phyloP scores from a whole-genome alignment of 768 basidiomycete species.

The Leccinellum rugosiceps region DNA sequence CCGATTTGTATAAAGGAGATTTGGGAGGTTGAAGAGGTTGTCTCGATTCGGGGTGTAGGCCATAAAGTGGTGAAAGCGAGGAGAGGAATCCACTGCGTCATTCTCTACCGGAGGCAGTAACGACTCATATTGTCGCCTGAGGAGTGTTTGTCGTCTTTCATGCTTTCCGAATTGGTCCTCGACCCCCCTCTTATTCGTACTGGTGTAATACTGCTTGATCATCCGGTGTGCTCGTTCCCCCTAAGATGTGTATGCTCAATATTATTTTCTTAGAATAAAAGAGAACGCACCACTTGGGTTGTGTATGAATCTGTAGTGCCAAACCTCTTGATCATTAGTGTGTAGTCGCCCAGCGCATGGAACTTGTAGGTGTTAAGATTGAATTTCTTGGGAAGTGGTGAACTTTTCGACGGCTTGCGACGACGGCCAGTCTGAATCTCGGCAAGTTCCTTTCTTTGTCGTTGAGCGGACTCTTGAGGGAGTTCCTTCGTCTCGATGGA shows the following conservation, averaged over 20 bases:
- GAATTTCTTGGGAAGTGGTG: conserved; percentile 11
- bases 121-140: background rate
- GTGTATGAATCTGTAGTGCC: conserved; percentile 27
- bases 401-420: background rate
- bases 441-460: background rate
- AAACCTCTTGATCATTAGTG: conserved; percentile 18
- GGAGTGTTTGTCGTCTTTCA: background rate
- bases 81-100: background rate
- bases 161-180: background rate
- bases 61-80: background rate
- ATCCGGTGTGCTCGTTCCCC: background rate
- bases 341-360: conserved; percentile 36
- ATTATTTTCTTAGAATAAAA: background rate
- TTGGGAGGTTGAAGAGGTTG: background rate
- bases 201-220: background rate
- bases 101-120: background rate
- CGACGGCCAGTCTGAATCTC: background rate
- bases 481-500: background rate
- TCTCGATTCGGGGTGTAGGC: background rate
- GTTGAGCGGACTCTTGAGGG: conserved; percentile 1
- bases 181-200: background rate
- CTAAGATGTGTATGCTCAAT: background rate
- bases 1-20: background rate
- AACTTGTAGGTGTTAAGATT: conserved; percentile 35
- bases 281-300: conserved; percentile 28